Percentiles rank a stretch among this genome's conserved stretches.
phyloP scores from a whole-genome alignment of 164 flowering plant species.

The Protea cynaroides region DNA sequence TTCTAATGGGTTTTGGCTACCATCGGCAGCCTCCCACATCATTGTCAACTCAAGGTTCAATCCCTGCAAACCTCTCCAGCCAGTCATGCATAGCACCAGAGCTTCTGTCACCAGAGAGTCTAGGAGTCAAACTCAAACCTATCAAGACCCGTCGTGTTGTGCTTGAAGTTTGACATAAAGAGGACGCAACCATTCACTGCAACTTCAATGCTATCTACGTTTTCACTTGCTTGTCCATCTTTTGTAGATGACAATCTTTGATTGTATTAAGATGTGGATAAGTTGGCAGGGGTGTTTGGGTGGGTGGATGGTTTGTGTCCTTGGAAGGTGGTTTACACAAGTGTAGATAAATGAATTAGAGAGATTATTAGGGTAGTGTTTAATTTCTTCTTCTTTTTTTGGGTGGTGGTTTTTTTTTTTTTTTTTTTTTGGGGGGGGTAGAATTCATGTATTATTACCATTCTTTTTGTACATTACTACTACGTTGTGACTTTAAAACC shows the following conservation, averaged over 20 bases:
- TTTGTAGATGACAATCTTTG: not conserved
- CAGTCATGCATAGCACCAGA: conserved; percentile 68
- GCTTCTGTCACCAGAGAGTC: conserved; percentile 79
- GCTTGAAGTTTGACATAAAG: conserved; percentile 5
- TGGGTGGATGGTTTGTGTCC: too few species aligned
- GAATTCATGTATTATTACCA: not conserved
- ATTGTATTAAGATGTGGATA: not conserved
- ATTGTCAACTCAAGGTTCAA: conserved; percentile 22
- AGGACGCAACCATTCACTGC: not conserved
- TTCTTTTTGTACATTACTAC: not conserved
- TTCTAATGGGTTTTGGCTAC: conserved; percentile 69
- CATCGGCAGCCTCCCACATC: conserved; percentile 34
- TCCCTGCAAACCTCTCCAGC: conserved; percentile 45
- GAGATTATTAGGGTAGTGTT: not conserved
- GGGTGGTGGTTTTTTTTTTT: not conserved
- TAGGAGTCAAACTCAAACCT: conserved; percentile 84
- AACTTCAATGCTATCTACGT: too few species aligned
- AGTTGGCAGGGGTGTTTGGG: not conserved
- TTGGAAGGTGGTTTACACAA: not conserved
- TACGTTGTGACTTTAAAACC: not conserved
- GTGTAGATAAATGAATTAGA: not conserved
- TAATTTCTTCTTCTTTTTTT: not conserved
- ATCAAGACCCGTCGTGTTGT: conserved; percentile 47
- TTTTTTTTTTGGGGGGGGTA: not conserved
- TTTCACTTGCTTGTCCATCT: not conserved